phyloP scores from a whole-genome alignment of 2,329 filamentous ascomycete species.

The Fusarium mangiferae region DNA sequence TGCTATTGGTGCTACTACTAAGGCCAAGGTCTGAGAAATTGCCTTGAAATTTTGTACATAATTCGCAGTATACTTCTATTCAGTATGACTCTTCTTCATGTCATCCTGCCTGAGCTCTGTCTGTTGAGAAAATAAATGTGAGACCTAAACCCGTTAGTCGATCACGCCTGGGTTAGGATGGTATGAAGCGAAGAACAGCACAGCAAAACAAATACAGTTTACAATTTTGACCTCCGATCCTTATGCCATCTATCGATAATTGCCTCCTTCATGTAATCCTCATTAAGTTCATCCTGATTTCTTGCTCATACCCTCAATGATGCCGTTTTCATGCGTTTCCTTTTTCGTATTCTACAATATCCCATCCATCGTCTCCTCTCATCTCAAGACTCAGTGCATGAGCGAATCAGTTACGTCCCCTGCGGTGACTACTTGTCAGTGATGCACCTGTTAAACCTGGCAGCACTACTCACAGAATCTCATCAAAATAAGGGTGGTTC shows the following conservation, averaged over 20 bases:
- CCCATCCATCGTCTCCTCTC: background rate
- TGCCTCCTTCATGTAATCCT: background rate
- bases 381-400: background rate
- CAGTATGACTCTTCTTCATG: background rate
- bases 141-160: background rate
- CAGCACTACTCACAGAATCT: constrained; percentile 25
- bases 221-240: background rate
- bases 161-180: background rate
- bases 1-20: constrained; percentile 40
- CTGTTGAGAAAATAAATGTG: accelerated
- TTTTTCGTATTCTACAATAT: background rate
- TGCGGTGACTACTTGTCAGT: background rate
- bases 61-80: background rate
- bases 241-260: background rate
- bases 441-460: accelerated
- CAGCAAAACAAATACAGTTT: background rate
- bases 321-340: background rate
- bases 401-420: constrained; percentile 1
- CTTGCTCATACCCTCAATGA: background rate
- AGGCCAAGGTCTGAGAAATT: background rate
- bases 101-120: accelerated
- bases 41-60: background rate
- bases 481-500: constrained; percentile 82
- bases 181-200: background rate
- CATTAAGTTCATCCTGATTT: background rate